Percentiles rank a stretch among this genome's conserved stretches.
Evolutionary conservation across 176 grass and related monocot species (phyloP).

Genomic region (Aegilops bicornis): DNA sequence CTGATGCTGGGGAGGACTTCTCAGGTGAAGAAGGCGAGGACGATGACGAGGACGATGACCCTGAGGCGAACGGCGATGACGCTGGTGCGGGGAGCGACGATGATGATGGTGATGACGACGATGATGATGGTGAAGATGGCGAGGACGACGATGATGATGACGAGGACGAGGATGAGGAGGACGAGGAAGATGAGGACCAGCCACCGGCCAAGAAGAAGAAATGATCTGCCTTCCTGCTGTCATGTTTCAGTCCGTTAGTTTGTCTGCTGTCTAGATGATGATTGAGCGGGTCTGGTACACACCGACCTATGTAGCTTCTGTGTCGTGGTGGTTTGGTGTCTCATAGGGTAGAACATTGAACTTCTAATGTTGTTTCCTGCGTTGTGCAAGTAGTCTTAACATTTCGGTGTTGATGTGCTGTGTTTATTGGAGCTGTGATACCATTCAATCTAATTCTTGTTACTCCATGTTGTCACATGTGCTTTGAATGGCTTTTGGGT

Average conservation of each 20-base stretch:
- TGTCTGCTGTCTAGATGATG: slow-evolving; percentile 42
- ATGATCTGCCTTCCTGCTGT: slow-evolving; percentile 38
- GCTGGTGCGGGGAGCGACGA: slow-evolving; percentile 44
- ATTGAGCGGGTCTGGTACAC: slow-evolving; percentile 28
- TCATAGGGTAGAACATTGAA: slow-evolving; percentile 49
- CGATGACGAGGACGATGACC: slow-evolving; percentile 49
- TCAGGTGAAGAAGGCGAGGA: slow-evolving; percentile 55
- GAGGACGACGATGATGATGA: slow-evolving; percentile 54
- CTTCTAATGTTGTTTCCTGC: slow-evolving; percentile 35
- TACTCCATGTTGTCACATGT: not conserved
- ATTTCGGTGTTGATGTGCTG: slow-evolving; percentile 13
- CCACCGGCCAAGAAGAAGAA: slow-evolving; percentile 87
- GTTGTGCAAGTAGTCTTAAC: slow-evolving; percentile 39
- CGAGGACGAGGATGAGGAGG: slow-evolving; percentile 35
- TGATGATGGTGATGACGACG: slow-evolving; percentile 17
- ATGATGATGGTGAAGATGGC: not conserved
- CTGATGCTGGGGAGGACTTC: slow-evolving; percentile 45
- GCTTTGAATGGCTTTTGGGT: not conserved
- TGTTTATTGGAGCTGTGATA: slow-evolving; percentile 35
- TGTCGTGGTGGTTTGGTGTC: slow-evolving; percentile 29
- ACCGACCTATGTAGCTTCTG: slow-evolving; percentile 24
- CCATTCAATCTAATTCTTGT: slow-evolving; percentile 41
- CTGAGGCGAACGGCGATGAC: slow-evolving; percentile 51
- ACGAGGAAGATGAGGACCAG: slow-evolving; percentile 59
- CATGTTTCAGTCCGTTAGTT: slow-evolving; percentile 35